These are phyloP conservation scores for Persicaria tinctoria DNA, from an alignment of 148 eudicot species.

Conservation along the genomic window DNA sequence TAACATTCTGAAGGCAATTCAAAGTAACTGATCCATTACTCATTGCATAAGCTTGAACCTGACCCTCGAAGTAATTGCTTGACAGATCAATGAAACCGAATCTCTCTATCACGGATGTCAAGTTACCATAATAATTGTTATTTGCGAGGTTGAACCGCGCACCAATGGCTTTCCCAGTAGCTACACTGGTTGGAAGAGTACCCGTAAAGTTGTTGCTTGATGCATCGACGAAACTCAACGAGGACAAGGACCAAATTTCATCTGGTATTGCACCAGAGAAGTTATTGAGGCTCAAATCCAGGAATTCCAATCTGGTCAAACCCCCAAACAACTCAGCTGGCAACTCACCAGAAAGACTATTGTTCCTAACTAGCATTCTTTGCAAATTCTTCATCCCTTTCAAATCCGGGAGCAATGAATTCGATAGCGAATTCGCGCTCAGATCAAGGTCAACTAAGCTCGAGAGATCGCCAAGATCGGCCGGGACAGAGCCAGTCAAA, in stretches of 20 bases:
- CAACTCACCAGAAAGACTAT: conserved; percentile 51
- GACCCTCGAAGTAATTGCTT: conserved; percentile 75
- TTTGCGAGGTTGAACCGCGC: conserved; percentile 52
- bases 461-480: conserved; percentile 68
- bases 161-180: conserved; percentile 29
- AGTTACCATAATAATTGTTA: conserved; percentile 59
- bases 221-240: conserved; percentile 48
- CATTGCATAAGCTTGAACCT: conserved; percentile 34
- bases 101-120: conserved; percentile 35
- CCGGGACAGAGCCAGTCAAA: conserved; percentile 55
- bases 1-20: conserved; percentile 61
- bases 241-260: conserved; percentile 56
- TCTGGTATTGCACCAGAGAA: conserved; percentile 59
- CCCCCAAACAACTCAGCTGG: conserved; percentile 48
- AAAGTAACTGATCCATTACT: conserved; percentile 27
- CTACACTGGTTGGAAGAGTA: conserved; percentile 33
- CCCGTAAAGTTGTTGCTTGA: conserved; percentile 79
- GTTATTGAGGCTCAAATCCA: conserved; percentile 48
- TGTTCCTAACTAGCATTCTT: conserved; percentile 48
- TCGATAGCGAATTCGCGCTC: conserved; percentile 46
- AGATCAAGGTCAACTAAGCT: conserved; percentile 84
- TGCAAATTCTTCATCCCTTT: conserved; percentile 53
- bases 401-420: conserved; percentile 47
- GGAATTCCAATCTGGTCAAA: conserved; percentile 41
- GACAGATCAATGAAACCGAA: conserved; percentile 50